These are phyloP conservation scores for Dichotomocladium elegans DNA, from an alignment of 371 early-diverging fungal species.

Conservation along the genomic window DNA sequence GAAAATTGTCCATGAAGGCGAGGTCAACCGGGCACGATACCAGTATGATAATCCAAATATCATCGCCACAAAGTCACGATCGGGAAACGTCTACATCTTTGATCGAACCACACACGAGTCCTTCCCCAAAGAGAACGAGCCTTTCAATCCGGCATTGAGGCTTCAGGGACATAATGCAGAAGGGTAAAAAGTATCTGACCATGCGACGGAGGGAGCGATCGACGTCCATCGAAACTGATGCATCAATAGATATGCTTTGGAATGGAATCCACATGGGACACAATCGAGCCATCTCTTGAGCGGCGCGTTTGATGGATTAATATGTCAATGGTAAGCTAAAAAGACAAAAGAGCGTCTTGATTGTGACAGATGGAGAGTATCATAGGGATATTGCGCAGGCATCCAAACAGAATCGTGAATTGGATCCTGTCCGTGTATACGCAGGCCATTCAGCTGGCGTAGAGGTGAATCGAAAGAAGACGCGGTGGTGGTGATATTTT, in stretches of 20 bases:
- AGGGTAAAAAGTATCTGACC: constrained; percentile 59
- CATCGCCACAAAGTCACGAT: constrained; percentile 91
- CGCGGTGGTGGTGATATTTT: constrained; percentile 1
- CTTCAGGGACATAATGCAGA: constrained; percentile 91
- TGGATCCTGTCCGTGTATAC: constrained; percentile 75
- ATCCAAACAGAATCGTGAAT: constrained; percentile 49
- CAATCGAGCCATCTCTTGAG: constrained; percentile 68
- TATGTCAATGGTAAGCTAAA: constrained; percentile 80
- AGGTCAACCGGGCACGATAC: constrained; percentile 93
- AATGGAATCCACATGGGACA: constrained; percentile 63
- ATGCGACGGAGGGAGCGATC: neutral
- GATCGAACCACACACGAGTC: constrained; percentile 90
- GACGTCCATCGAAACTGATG: neutral
- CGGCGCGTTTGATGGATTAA: constrained; percentile 83
- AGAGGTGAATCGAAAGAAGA: constrained; percentile 48
- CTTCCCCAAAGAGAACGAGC: constrained; percentile 62
- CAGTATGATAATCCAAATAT: constrained; percentile 92
- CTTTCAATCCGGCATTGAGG: constrained; percentile 79
- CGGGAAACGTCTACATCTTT: constrained; percentile 91
- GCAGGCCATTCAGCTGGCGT: constrained; percentile 88
- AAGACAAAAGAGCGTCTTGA: no score
- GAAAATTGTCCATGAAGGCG: constrained; percentile 90
- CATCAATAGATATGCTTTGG: constrained; percentile 63
- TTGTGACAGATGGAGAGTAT: neutral
- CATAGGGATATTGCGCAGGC: constrained; percentile 34